phyloP scores from a whole-genome alignment of 2,329 filamentous ascomycete genomes.

The Verticillium albo-atrum region DNA sequence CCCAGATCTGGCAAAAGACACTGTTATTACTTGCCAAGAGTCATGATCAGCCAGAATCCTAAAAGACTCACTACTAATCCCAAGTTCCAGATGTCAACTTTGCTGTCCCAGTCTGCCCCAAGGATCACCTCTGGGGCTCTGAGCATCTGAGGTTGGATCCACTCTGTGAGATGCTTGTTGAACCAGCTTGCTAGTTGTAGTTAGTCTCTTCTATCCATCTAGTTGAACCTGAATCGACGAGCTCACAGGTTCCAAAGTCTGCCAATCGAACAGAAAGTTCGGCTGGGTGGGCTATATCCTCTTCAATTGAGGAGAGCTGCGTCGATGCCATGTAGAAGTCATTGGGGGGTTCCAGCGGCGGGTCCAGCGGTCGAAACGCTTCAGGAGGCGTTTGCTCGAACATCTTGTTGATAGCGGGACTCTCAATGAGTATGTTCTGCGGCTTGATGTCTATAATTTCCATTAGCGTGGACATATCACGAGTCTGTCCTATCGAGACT shows the following conservation, averaged over 20 bases:
- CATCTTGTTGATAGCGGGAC: slow-evolving; percentile 10
- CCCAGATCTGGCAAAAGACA: slow-evolving; percentile 14
- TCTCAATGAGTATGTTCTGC: slow-evolving; percentile 17
- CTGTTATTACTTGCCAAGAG: background rate
- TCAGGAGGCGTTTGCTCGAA: slow-evolving; percentile 6
- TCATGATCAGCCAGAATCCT: background rate
- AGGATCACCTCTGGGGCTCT: slow-evolving; percentile 20
- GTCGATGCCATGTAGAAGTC: slow-evolving; percentile 11
- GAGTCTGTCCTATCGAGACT: slow-evolving; percentile 15
- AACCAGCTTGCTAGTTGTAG: slow-evolving; percentile 17
- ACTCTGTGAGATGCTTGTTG: slow-evolving; percentile 17
- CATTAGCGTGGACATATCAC: background rate
- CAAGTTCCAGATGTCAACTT: slow-evolving; percentile 19
- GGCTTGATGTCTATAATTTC: slow-evolving; percentile 17
- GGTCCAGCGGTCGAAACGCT: background rate
- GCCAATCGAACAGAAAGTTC: background rate
- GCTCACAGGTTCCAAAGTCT: background rate
- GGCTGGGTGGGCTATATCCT: slow-evolving; percentile 17
- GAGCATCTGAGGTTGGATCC: slow-evolving; percentile 19
- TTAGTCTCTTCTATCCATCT: slow-evolving; percentile 11
- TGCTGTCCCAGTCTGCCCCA: slow-evolving; percentile 17
- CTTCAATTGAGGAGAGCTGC: slow-evolving; percentile 5
- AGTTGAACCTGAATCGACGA: background rate
- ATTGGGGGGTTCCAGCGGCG: slow-evolving; percentile 6
- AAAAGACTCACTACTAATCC: slow-evolving; percentile 11